phyloP scores from a whole-genome alignment of 1,284 basidiomycete species.

The Leccinum proliferum region DNA sequence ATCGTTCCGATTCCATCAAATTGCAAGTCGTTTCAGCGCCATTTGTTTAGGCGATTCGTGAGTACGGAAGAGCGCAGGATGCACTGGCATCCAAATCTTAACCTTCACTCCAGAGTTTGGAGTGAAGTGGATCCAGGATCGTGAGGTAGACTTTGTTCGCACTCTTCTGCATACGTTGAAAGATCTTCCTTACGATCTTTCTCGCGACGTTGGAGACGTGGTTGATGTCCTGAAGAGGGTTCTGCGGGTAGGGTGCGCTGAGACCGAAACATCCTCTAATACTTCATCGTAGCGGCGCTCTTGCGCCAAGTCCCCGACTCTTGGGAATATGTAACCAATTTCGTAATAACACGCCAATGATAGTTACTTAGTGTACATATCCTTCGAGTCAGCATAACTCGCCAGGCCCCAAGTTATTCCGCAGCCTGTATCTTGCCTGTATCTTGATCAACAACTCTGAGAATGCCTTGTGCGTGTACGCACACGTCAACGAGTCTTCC shows the following conservation, averaged over 20 bases:
- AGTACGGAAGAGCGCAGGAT: constrained; percentile 85
- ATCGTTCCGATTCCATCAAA: constrained; percentile 68
- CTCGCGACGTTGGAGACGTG: constrained; percentile 78
- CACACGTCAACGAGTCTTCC: too few relatives aligned
- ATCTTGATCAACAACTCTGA: too few relatives aligned
- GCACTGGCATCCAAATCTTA: constrained; percentile 78
- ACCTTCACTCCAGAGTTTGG: constrained; percentile 68
- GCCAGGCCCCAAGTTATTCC: too few relatives aligned
- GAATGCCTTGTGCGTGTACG: too few relatives aligned
- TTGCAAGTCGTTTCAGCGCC: constrained; percentile 76
- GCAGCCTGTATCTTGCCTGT: too few relatives aligned
- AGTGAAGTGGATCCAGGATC: constrained; percentile 80
- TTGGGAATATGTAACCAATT: too few relatives aligned
- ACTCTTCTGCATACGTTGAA: constrained; percentile 93
- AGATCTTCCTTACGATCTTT: constrained; percentile 91
- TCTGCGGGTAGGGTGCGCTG: constrained; percentile 65
- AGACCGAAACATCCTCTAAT: constrained; percentile 40
- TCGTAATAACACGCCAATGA: too few relatives aligned
- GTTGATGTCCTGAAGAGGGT: constrained; percentile 76
- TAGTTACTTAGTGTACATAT: too few relatives aligned
- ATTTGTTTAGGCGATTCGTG: constrained; percentile 89
- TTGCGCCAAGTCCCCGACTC: too few relatives aligned
- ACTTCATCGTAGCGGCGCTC: constrained; percentile 14
- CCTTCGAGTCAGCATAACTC: too few relatives aligned
- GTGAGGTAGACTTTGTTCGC: constrained; percentile 88